Evolutionary conservation across 768 basidiomycete genomes (phyloP), one percentile per base, ranked within the genome.

Genomic region (Lactarius tabidus): DNA sequence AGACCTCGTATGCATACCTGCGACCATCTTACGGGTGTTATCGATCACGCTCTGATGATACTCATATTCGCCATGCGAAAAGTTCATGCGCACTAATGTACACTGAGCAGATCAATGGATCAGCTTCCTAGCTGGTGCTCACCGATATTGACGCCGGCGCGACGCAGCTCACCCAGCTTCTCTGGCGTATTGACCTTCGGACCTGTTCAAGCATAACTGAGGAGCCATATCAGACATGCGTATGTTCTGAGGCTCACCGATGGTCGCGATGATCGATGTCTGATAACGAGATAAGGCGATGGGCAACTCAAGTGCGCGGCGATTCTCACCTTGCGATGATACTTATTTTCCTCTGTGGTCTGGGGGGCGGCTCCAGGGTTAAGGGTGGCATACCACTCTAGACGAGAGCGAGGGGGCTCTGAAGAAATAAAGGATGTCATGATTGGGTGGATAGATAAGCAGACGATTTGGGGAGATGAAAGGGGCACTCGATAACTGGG

Each of bases 1-100:
- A 59, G 48, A 59, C 14, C 57, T 31, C 9, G 36, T 17, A 57
- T 2, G 75, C 85, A 71, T 70, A 94, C 93, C 78, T 51, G 85
- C 85, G 60, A 93, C 84, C 81, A 90, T 88, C 75, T 87, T 88
- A 72, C 95, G 84, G 58, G 94, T 90, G 82, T 98, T 98, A 81
- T 98, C 95, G 75, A 99, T 94, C 71, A 98, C 97, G 69, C 92
- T 95, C 80, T 99, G 95, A 80, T 98, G 97, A 77, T 96, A 98
- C 72, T 95, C 94, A 78, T 99, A 95, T 63, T 89, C 90, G 55
- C 97, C 97, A 86, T 99, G 97, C 61, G 96, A 98, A 77, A 98
- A 99, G 84, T 99, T 99, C 97, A 99, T 98, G 79, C 97, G 95
- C 69, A 99, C 97, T 98, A 62, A 18, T 71, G 35, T 52, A 61